Base-by-base conservation (phyloP, 352 stramenopile species). In the Globisporangium cystogenes region DNA sequence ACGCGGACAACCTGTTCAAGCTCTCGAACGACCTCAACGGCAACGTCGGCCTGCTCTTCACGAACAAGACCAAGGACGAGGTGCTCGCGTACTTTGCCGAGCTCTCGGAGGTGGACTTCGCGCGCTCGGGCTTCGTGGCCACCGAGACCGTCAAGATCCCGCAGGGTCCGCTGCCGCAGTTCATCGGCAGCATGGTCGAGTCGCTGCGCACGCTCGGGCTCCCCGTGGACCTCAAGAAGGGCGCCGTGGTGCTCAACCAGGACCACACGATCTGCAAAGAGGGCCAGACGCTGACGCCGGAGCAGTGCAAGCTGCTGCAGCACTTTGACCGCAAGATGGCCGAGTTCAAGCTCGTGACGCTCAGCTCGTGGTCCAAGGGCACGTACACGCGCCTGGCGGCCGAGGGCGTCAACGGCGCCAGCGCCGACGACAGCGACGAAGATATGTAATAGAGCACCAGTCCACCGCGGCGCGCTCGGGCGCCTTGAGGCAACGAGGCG, bases 201-300 rank as follows among this genome's bases (percentile, higher is more conserved):
- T 94, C 95, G 46, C 96, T 99, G 48, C 90, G 96, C 40, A 93
- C 92, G 45, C 78, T 99, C 16, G 95, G 96, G 23, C 73, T 99
- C 40, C 95, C 95, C 12, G 94, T 98, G 48, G 93, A 99, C 67
- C 82, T 99, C 27, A 94, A 99, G 73, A 98, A 98, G 62, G 95
- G 95, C 42, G 85, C 83, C 46, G 76, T 99, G 41, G 73, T 95
- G 55, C 82, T 99, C 20, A 86, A 85, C 61, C 83, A 93, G 48
- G 87, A 97, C 65, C 87, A 96, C 69, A 90, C 81, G 54, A 86
- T 99, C 46, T 99, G 96, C 77, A 98, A 97, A 67, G 62, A 90
- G 66, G 96, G 96, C 41, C 83, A 97, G 64, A 90, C 85, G 27
- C 67, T 99, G 12, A 97, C 80, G 49, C 91, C 96, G 1, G 96